phyloP scores from a whole-genome alignment of 148 eudicot genomes.

The Dysphania ambrosioides region DNA sequence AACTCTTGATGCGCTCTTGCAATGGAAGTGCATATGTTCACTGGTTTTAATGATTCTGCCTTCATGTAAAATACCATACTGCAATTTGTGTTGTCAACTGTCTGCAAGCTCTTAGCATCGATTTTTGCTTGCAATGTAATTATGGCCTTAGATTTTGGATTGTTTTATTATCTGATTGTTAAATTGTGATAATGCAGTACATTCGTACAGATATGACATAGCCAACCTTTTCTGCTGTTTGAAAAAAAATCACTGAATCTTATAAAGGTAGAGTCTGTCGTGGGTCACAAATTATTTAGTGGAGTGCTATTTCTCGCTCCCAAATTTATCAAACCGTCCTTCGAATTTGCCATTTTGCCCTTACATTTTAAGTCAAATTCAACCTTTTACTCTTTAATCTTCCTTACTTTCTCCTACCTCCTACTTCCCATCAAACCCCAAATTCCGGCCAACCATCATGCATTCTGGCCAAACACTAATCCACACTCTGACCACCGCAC shows the following conservation, averaged over 20 bases:
- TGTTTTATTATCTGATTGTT: neutral
- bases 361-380: too few species aligned
- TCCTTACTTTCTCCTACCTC: too few species aligned
- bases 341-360: too few species aligned
- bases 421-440: too few species aligned
- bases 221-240: neutral
- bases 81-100: neutral
- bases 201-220: neutral
- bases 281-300: too few species aligned
- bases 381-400: too few species aligned
- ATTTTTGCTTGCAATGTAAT: neutral
- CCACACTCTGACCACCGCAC: too few species aligned
- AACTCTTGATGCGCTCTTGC: constrained; percentile 8
- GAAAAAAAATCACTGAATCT: neutral
- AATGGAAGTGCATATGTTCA: neutral
- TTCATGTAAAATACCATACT: constrained; percentile 14
- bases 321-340: too few species aligned
- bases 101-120: neutral
- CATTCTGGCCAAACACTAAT: too few species aligned
- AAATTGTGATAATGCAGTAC: neutral
- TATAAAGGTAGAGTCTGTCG: neutral
- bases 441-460: too few species aligned
- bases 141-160: neutral
- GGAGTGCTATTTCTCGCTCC: too few species aligned
- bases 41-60: neutral